A percentile compares a stretch with the other conserved stretches of the same genome.
Conservation (phyloP, 768 basidiomycete genomes). For the Rhizopogon rudus region DNA sequence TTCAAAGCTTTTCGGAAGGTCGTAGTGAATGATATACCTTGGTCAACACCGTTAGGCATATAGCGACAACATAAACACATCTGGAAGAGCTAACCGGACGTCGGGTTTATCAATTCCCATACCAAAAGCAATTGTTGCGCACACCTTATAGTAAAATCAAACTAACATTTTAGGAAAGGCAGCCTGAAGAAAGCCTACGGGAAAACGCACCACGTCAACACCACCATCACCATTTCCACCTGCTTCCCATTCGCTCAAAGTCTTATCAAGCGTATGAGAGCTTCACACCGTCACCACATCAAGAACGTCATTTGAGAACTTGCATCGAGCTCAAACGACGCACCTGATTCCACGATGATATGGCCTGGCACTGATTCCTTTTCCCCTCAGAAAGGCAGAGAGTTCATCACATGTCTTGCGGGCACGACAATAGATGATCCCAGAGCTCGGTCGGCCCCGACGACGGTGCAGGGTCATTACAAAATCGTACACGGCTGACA, state of each 20-base stretch:
- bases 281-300: conserved; percentile 23
- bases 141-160: conserved; percentile 41
- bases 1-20: conserved; percentile 81
- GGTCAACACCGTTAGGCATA: conserved; percentile 7
- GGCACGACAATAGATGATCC: conserved; percentile 77
- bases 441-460: conserved; percentile 56
- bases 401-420: conserved; percentile 64
- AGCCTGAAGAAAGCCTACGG: not conserved
- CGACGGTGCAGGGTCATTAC: conserved; percentile 58
- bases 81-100: conserved; percentile 43
- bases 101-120: conserved; percentile 84
- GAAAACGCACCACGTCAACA: conserved; percentile 55
- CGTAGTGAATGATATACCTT: conserved; percentile 76
- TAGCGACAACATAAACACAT: not conserved
- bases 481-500: conserved; percentile 63
- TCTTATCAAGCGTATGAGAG: conserved; percentile 43
- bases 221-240: conserved; percentile 48
- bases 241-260: conserved; percentile 54
- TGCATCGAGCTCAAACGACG: conserved; percentile 1
- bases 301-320: not conserved
- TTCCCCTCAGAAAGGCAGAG: conserved; percentile 55
- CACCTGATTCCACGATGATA: conserved; percentile 74
- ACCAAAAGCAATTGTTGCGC: conserved; percentile 81
- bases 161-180: no score
- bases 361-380: conserved; percentile 61